A percentile compares a stretch with the other conserved stretches of the same genome.
Evolutionary conservation across 2,329 filamentous ascomycete genomes (phyloP).

Genomic region (Colletotrichum endophyticum): DNA sequence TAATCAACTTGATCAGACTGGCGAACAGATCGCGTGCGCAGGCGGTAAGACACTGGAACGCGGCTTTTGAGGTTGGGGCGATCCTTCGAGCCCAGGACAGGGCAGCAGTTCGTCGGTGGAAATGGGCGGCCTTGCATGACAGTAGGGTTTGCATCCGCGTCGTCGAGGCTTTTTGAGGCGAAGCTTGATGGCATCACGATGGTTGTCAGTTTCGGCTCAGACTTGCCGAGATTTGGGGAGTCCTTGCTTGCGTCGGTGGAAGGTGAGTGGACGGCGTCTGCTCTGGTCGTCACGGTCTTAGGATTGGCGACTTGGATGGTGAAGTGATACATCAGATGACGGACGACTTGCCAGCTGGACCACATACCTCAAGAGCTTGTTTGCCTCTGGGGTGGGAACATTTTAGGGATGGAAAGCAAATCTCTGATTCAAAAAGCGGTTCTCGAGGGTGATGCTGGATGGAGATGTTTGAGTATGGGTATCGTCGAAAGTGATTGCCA

Average conservation of each 20-base stretch:
- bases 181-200: background rate
- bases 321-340: background rate
- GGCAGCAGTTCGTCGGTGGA: background rate
- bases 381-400: background rate
- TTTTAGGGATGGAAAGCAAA: background rate
- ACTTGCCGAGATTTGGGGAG: background rate
- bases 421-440: background rate
- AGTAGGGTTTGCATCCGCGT: background rate
- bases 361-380: background rate
- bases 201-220: background rate
- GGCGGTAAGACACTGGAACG: background rate
- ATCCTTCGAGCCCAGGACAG: background rate
- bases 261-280: background rate
- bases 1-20: background rate
- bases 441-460: background rate
- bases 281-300: background rate
- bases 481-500: background rate
- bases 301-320: background rate
- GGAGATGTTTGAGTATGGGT: background rate
- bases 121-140: background rate
- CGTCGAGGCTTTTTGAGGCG: background rate
- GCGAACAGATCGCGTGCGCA: background rate
- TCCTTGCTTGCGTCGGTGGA: background rate
- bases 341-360: background rate
- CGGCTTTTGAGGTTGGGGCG: background rate